Conservation (phyloP, 2,329 filamentous ascomycete genomes). For the Penicillium sp. region DNA sequence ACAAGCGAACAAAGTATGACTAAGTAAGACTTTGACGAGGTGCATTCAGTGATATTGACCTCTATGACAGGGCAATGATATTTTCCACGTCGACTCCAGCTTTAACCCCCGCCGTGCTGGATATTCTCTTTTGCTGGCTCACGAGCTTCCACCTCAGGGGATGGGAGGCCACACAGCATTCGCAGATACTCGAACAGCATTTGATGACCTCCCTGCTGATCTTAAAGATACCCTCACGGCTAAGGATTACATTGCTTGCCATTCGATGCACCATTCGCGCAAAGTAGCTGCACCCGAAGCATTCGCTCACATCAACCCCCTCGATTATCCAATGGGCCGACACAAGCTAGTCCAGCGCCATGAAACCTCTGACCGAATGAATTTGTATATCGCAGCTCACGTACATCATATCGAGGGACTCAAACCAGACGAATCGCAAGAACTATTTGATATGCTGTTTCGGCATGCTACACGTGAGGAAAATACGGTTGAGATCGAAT, state of each 20-base stretch:
- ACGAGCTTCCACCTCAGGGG: constrained; percentile 53
- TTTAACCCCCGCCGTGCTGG: constrained; percentile 61
- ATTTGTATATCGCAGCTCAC: constrained; percentile 59
- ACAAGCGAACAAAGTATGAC: constrained; percentile 32
- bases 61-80: constrained; percentile 47
- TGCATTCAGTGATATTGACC: not conserved
- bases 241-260: constrained; percentile 53
- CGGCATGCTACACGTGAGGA: constrained; percentile 52
- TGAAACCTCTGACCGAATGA: constrained; percentile 56
- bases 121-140: constrained; percentile 57
- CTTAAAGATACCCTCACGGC: constrained; percentile 39
- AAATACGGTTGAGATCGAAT: constrained; percentile 52
- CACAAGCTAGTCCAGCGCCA: constrained; percentile 59
- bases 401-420: constrained; percentile 57
- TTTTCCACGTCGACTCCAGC: constrained; percentile 61
- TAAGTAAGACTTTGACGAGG: constrained; percentile 29
- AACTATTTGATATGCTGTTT: constrained; percentile 42
- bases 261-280: constrained; percentile 58
- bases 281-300: constrained; percentile 56
- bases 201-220: constrained; percentile 47
- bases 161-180: constrained; percentile 59
- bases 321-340: constrained; percentile 41
- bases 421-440: constrained; percentile 37
- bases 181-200: constrained; percentile 58
- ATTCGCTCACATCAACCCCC: constrained; percentile 52